Evolutionary conservation across 1,284 basidiomycete species (phyloP).

Genomic region (Sphaerobolus stellatus): DNA sequence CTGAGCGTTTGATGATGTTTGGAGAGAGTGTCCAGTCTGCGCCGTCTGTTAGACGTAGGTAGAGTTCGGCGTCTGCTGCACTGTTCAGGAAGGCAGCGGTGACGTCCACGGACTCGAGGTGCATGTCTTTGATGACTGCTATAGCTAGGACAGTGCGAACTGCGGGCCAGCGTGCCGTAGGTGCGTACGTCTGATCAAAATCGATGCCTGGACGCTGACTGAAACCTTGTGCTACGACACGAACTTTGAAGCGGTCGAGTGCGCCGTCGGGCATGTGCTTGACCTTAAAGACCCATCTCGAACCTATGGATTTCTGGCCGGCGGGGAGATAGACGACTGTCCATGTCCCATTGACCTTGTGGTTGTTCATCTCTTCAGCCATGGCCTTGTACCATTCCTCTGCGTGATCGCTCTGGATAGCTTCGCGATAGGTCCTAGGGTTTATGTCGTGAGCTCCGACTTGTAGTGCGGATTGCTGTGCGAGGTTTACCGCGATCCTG

Average conservation of each 20-base stretch:
- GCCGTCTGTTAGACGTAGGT: too few relatives aligned
- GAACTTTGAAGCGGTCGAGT: slow-evolving; percentile 7
- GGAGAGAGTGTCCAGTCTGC: slow-evolving; percentile 29
- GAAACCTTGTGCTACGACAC: slow-evolving; percentile 14
- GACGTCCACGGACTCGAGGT: slow-evolving; percentile 38
- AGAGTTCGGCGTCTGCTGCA: slow-evolving; percentile 31
- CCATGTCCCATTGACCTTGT: neutral
- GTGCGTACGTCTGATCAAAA: slow-evolving; percentile 32
- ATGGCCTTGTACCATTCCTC: slow-evolving; percentile 17
- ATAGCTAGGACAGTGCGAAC: slow-evolving; percentile 24
- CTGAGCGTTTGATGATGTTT: too few relatives aligned
- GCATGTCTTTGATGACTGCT: slow-evolving; percentile 30
- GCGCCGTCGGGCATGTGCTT: neutral
- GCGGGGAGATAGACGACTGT: neutral
- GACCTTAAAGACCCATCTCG: neutral
- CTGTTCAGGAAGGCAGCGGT: slow-evolving; percentile 34
- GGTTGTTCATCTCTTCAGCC: slow-evolving; percentile 14
- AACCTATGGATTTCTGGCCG: neutral
- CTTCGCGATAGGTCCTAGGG: slow-evolving; percentile 13
- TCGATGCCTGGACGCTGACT: slow-evolving; percentile 29
- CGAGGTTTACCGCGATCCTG: too few relatives aligned
- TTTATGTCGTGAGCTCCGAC: slow-evolving; percentile 3
- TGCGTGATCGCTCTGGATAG: slow-evolving; percentile 9
- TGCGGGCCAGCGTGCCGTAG: slow-evolving; percentile 23
- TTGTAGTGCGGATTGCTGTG: slow-evolving; percentile 4